Base-by-base conservation (phyloP, 345 rosid species). In the Brassica rapa region DNA sequence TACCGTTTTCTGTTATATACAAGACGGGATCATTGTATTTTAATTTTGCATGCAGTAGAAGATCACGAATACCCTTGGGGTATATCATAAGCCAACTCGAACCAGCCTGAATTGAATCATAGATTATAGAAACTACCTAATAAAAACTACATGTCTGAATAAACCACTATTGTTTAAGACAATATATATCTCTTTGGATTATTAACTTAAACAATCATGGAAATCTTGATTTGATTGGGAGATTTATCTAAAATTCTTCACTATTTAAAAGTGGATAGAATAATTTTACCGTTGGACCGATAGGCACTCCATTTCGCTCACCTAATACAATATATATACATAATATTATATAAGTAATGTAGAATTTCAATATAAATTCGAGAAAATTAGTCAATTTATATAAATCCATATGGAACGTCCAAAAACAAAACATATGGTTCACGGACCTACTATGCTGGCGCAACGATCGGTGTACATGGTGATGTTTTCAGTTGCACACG, bases 1-100 rank as follows among this genome's bases (percentile, higher is more conserved):
- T 81, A 84, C 94, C 94, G 9, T 89, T 88, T 53, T 88, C 94
- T 21, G 91, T 86, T 4, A 89, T 69, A 65, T 82, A 84, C 56
- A 89, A 77, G 6, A 62, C 8, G 2, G 90, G 91, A 62, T 83
- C 69, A 3, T 85, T 81, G 75, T 75, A 90, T 33, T 80, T 86
- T 53, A 33, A 3, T 71, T 88, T 86, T 29, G 71, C 70, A 62
- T 88, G 59, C 3, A 87, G 51, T 67, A 88, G 41, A 7, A 87
- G 66, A 57, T 85, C 83, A 19, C 60, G 82, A 63, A 90, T 16
- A 39, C 94, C 92, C 64, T 81, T 15, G 0, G 94, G 94, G 65
- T 87, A 86, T 3, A 83, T 37, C 62, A 79, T 46, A 29, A 84
- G 83, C 86, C 87, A 86, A 60, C 46, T 72, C 6, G 84, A 82